Evolutionary conservation across 2,329 filamentous ascomycete species (phyloP), one percentile per base, ranked within the genome.

Genomic region (Ceratocystis eucalypticola): DNA sequence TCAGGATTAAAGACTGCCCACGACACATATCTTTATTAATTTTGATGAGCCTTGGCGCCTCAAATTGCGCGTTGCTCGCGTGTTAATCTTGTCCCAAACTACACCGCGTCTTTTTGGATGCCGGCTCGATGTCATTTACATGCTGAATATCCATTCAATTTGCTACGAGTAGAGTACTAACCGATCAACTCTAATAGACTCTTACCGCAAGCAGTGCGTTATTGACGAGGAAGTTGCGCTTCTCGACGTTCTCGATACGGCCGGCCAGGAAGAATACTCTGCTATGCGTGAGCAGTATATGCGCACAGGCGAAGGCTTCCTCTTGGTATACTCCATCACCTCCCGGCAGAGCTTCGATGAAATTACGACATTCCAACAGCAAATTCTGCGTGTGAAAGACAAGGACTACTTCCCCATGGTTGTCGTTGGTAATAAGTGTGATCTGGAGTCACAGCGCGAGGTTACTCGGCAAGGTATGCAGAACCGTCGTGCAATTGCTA

Each of bases 351-450:
- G 90, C 73, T 97, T 96, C 74, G 93, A 99, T 76, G 94, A 99
- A 80, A 97, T 99, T 77, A 88, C 91, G 78, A 96, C 91, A 62
- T 97, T 97, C 79, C 92, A 97, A 78, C 92, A 97, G 82, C 94
- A 99, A 79, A 99, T 99, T 75, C 82, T 99, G 72, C 82, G 94
- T 72, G 94, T 99, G 73, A 99, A 99, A 84, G 94, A 97, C 81
- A 97, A 96, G 85, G 94, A 99, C 79, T 96, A 96, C 77, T 99
- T 99, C 81, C 94, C 94, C 72, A 97, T 99, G 81, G 96, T 97
- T 67, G 89, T 99, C 59, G 94, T 97, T 53, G 94, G 91, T 72
- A 99, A 99, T 85, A 99, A 99, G 83, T 96, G 93, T 79, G 94
- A 99, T 90, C 80, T 99, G 76, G 93, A 96, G 74, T 82, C 82